Conservation (phyloP, 2,329 filamentous ascomycete species). For the Hymenoscyphus scutula region DNA sequence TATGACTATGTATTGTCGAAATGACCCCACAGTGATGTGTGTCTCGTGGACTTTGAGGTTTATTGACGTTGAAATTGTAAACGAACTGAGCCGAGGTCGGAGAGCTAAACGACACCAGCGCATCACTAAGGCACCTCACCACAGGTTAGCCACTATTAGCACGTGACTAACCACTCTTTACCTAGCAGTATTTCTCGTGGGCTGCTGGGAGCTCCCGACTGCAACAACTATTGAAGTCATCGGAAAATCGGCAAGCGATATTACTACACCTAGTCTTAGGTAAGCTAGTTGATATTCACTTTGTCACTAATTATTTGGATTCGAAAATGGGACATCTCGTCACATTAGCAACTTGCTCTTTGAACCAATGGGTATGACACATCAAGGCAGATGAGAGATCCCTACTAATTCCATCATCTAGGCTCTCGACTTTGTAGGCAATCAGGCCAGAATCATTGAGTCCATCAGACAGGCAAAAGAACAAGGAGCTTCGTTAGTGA, state of each 20-base stretch:
- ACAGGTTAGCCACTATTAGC: no score
- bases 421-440: slow-evolving; percentile 53
- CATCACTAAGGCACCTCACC: no score
- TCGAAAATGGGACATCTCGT: slow-evolving; percentile 9
- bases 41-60: no score
- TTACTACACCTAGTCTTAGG: not conserved
- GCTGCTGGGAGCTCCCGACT: not conserved
- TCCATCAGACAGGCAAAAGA: slow-evolving; percentile 54
- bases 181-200: not conserved
- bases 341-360: slow-evolving; percentile 11
- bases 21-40: no score
- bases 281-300: not conserved
- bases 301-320: not conserved
- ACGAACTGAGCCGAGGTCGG: no score
- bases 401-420: not conserved
- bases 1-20: no score
- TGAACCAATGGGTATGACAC: slow-evolving; percentile 29
- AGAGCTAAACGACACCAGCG: no score
- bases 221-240: not conserved
- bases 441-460: slow-evolving; percentile 56
- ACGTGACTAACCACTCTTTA: no score
- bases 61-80: no score
- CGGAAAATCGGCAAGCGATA: not conserved
- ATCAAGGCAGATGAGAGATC: not conserved
- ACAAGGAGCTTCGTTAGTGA: slow-evolving; percentile 44